Evolutionary conservation across 2,329 filamentous ascomycete genomes (phyloP).

Genomic region (Monilinia fructigena): DNA sequence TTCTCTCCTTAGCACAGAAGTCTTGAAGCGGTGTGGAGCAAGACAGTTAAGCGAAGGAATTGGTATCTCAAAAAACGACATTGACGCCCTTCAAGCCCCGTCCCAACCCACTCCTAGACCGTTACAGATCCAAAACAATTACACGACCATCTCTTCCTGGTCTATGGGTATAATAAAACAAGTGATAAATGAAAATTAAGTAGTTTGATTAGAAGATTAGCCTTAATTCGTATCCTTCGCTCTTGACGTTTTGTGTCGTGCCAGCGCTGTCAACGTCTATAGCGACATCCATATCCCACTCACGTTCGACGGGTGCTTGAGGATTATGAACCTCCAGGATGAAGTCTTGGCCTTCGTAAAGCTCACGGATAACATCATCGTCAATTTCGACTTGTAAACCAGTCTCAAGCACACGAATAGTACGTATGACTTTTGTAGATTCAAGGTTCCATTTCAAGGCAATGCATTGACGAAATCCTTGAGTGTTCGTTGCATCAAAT

Average conservation of each 20-base stretch:
- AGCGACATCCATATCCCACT: slow-evolving; percentile 60
- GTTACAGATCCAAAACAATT: slow-evolving; percentile 33
- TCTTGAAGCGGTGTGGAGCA: slow-evolving; percentile 11
- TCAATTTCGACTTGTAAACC: slow-evolving; percentile 85
- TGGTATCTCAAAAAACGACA: slow-evolving; percentile 23
- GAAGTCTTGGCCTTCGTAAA: slow-evolving; percentile 92
- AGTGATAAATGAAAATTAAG: slow-evolving; percentile 25
- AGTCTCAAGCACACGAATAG: slow-evolving; percentile 68
- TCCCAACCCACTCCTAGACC: slow-evolving; percentile 15
- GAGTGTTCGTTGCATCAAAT: slow-evolving; percentile 74
- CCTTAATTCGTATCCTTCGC: slow-evolving; percentile 40
- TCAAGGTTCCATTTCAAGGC: slow-evolving; percentile 81
- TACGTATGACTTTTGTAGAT: slow-evolving; percentile 65
- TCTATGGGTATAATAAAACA: slow-evolving; percentile 33
- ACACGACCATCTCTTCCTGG: slow-evolving; percentile 34
- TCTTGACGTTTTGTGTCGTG: slow-evolving; percentile 33
- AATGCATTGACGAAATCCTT: slow-evolving; percentile 72
- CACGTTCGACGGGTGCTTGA: slow-evolving; percentile 47
- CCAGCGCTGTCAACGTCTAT: slow-evolving; percentile 36
- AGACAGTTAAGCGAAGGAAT: slow-evolving; percentile 12
- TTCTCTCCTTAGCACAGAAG: slow-evolving; percentile 4
- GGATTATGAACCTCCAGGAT: slow-evolving; percentile 48
- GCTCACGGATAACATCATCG: slow-evolving; percentile 79
- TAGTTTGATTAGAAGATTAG: slow-evolving; percentile 39
- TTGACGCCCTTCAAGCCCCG: slow-evolving; percentile 19